Conservation (phyloP, 345 rosid genomes). For the Heritiera fomes region DNA sequence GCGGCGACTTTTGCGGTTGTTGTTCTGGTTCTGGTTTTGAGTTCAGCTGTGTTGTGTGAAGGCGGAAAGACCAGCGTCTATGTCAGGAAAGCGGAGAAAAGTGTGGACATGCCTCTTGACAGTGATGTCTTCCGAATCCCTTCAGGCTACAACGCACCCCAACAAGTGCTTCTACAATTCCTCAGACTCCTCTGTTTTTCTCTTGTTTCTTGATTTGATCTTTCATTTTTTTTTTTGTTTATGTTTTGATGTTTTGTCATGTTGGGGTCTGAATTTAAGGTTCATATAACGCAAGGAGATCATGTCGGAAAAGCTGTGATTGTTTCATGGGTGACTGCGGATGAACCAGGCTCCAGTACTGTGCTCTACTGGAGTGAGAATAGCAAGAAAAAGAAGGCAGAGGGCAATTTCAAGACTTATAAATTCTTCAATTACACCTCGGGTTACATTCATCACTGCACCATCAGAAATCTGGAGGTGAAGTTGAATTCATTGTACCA, state of each 20-base stretch:
- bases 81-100: conserved; percentile 43
- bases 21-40: conserved; percentile 35
- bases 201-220: background rate
- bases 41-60: conserved; percentile 34
- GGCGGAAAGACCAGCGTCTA: conserved; percentile 57
- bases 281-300: conserved; percentile 96
- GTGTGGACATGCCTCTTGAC: conserved; percentile 58
- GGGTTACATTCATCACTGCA: conserved; percentile 85
- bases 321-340: conserved; percentile 85
- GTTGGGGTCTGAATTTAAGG: conserved; percentile 33
- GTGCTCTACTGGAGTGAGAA: conserved; percentile 72
- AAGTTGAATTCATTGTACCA: background rate
- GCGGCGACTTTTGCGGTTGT: background rate
- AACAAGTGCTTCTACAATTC: conserved; percentile 42
- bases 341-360: conserved; percentile 44
- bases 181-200: background rate
- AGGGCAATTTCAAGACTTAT: conserved; percentile 55
- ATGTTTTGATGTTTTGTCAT: too few relatives aligned
- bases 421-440: conserved; percentile 65
- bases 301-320: conserved; percentile 74
- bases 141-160: conserved; percentile 67
- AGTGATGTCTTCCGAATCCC: conserved; percentile 55
- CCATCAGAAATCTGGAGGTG: conserved; percentile 67
- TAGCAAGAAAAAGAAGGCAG: conserved; percentile 42
- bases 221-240: too few relatives aligned